Percentiles rank a stretch among this genome's conserved stretches.
Evolutionary conservation across 2,329 filamentous ascomycete genomes (phyloP).

Genomic region (Trichoderma sp.): DNA sequence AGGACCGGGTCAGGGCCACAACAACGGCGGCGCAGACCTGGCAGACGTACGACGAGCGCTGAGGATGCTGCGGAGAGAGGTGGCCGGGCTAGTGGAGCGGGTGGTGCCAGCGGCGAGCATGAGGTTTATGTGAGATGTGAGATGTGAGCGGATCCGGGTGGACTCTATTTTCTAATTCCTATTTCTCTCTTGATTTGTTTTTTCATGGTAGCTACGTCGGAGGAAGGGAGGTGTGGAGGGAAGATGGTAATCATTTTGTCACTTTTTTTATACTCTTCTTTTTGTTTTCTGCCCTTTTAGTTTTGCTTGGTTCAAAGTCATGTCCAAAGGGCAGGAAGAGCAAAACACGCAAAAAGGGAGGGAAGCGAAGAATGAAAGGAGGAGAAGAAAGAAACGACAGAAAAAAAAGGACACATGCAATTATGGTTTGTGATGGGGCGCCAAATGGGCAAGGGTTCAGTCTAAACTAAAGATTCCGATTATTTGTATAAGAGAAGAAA

Average conservation of each 20-base stretch:
- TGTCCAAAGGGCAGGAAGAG: neutral
- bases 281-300: neutral
- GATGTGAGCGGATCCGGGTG: conserved; percentile 13
- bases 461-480: conserved; percentile 7
- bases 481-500: conserved; percentile 17
- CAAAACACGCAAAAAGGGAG: neutral
- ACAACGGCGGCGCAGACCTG: conserved; percentile 46
- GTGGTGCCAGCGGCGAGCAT: conserved; percentile 42
- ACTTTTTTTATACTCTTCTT: neutral
- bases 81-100: conserved; percentile 44
- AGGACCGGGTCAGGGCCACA: conserved; percentile 39
- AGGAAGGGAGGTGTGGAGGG: conserved; percentile 2
- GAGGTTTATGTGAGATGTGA: conserved; percentile 42
- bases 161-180: neutral
- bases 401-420: conserved; percentile 11
- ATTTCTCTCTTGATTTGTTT: neutral
- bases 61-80: conserved; percentile 42
- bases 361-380: neutral
- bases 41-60: conserved; percentile 43
- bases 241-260: conserved; percentile 2
- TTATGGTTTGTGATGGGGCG: conserved; percentile 20
- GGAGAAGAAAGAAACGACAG: conserved; percentile 24
- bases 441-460: conserved; percentile 20
- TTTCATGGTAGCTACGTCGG: conserved; percentile 2
- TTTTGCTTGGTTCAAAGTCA: neutral